A percentile compares a stretch with the other conserved stretches of the same genome.
Conservation (phyloP, 306 rosid species). For the Pterocarpus santalinus region DNA sequence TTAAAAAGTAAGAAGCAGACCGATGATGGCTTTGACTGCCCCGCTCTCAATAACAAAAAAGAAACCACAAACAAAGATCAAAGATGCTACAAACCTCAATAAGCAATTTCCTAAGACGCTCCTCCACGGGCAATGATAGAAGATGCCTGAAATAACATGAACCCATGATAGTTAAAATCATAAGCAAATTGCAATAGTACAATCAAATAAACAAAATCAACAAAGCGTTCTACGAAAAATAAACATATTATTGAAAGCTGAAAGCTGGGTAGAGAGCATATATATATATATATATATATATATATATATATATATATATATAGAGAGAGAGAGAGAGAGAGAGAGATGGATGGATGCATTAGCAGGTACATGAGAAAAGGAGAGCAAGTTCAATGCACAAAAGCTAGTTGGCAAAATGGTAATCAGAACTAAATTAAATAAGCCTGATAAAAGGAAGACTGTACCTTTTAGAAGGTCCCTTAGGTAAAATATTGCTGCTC, state of each 20-base stretch:
- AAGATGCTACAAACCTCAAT: slow-evolving; percentile 73
- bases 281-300: too few species aligned
- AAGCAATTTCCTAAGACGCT: slow-evolving; percentile 76
- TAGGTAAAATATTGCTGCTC: slow-evolving; percentile 53
- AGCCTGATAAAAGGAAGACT: slow-evolving; percentile 28
- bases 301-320: too few species aligned
- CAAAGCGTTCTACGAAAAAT: slow-evolving; percentile 10
- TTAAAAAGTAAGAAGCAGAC: slow-evolving; percentile 13
- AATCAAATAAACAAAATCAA: slow-evolving; percentile 37
- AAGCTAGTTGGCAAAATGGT: slow-evolving; percentile 24
- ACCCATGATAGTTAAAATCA: slow-evolving; percentile 26
- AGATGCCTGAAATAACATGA: slow-evolving; percentile 65
- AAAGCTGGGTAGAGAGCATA: neutral
- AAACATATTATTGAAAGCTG: neutral
- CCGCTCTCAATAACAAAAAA: slow-evolving; percentile 34
- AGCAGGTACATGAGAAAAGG: slow-evolving; percentile 7
- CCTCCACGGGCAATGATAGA: slow-evolving; percentile 76
- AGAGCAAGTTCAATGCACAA: slow-evolving; percentile 21
- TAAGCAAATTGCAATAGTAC: neutral
- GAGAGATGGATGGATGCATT: neutral
- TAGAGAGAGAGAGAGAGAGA: slow-evolving; percentile 31
- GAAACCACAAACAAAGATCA: slow-evolving; percentile 34
- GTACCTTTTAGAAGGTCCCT: slow-evolving; percentile 76
- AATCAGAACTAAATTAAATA: slow-evolving; percentile 24
- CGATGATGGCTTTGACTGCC: slow-evolving; percentile 10